Percentiles rank a stretch among this genome's conserved stretches.
Evolutionary conservation across 805 yeast genomes (phyloP).

Genomic region (Teunomyces atbi): DNA sequence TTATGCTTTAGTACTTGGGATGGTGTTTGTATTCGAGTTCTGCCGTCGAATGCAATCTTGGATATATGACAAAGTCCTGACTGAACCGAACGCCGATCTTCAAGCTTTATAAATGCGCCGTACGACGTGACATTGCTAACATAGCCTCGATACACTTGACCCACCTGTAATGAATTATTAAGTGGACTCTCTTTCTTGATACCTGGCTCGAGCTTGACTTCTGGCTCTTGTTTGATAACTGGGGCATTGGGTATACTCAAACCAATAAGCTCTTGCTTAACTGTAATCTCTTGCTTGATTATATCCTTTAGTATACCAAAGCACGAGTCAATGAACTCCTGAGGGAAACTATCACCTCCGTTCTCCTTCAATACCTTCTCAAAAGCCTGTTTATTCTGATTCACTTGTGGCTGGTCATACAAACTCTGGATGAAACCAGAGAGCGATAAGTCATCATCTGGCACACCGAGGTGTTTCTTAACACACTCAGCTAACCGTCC

Average conservation of each 20-base stretch:
- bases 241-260: conserved; percentile 16
- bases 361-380: conserved; percentile 24
- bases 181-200: background rate
- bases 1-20: conserved; percentile 53
- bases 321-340: conserved; percentile 24
- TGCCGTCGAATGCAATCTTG: conserved; percentile 48
- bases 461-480: conserved; percentile 15
- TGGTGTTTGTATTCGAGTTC: conserved; percentile 53
- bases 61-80: conserved; percentile 78
- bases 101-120: conserved; percentile 74
- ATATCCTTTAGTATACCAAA: conserved; percentile 13
- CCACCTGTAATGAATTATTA: conserved; percentile 29
- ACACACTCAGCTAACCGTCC: conserved; percentile 7
- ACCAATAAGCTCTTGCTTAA: conserved; percentile 8
- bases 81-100: conserved; percentile 27
- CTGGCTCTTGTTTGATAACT: conserved; percentile 9
- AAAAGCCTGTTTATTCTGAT: conserved; percentile 8
- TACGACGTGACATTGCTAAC: conserved; percentile 61
- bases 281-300: background rate
- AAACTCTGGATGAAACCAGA: conserved; percentile 28
- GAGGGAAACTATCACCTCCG: conserved; percentile 43
- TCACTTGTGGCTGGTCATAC: conserved; percentile 15
- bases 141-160: conserved; percentile 56
- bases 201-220: conserved; percentile 6
- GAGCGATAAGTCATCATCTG: conserved; percentile 23